Evolutionary conservation across 2,329 filamentous ascomycete genomes (phyloP).

Genomic region (Talaromyces piceae): DNA sequence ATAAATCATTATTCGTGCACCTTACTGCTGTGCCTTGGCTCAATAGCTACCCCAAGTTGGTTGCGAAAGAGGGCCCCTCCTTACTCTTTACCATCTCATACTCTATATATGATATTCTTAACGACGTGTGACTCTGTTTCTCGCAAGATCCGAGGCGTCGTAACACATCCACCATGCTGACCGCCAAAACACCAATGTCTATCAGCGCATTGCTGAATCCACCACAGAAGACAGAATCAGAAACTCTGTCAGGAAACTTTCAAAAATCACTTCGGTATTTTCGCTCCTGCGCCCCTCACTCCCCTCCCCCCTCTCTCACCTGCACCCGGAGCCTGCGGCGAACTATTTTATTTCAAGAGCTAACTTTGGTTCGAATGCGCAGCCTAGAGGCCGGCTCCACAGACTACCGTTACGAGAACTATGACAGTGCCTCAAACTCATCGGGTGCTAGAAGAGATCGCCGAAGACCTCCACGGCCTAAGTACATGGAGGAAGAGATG

Average conservation of each 20-base stretch:
- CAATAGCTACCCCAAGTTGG: neutral
- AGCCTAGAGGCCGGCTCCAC: slow-evolving; percentile 20
- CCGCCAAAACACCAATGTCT: slow-evolving; percentile 10
- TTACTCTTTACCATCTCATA: neutral
- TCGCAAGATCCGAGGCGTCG: neutral
- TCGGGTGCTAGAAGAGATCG: slow-evolving; percentile 28
- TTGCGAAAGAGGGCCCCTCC: too few relatives aligned
- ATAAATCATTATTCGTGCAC: neutral
- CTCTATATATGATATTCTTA: neutral
- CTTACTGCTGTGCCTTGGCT: neutral
- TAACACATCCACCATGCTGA: slow-evolving; percentile 6
- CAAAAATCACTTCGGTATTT: neutral
- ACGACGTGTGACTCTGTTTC: neutral
- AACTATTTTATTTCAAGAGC: neutral
- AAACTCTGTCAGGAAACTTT: neutral
- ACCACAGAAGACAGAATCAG: slow-evolving; percentile 4
- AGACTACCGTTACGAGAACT: slow-evolving; percentile 32
- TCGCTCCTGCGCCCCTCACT: neutral
- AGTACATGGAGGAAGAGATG: slow-evolving; percentile 41
- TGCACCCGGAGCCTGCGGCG: too few relatives aligned
- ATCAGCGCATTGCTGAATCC: slow-evolving; percentile 12
- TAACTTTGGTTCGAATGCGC: neutral
- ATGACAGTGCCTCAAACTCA: slow-evolving; percentile 35
- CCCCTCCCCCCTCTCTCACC: too few relatives aligned
- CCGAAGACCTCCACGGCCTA: slow-evolving; percentile 37